These are phyloP conservation scores for Penicillium glabrum DNA, from an alignment of 2,329 filamentous ascomycete genomes.

Conservation along the genomic window DNA sequence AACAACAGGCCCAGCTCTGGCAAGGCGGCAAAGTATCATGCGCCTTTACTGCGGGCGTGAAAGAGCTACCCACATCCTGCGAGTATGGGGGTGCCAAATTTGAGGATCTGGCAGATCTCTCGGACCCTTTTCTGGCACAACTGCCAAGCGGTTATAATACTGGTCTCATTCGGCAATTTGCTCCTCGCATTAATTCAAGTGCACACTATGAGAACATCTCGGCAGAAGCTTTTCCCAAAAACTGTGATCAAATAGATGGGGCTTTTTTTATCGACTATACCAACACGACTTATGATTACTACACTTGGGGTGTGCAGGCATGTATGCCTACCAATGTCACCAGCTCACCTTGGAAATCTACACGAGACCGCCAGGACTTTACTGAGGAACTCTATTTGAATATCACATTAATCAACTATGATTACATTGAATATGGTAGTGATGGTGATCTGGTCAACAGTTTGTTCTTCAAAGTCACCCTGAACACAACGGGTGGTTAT, in stretches of 20 bases:
- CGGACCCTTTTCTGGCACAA: slow-evolving; percentile 24
- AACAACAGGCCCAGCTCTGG: slow-evolving; percentile 1
- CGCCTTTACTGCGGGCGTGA: background rate
- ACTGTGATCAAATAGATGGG: background rate
- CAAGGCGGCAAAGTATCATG: background rate
- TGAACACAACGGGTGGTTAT: slow-evolving; percentile 32
- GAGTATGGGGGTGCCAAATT: background rate
- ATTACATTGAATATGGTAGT: background rate
- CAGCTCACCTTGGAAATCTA: slow-evolving; percentile 26
- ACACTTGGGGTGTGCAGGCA: slow-evolving; percentile 19
- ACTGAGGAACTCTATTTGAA: slow-evolving; percentile 30
- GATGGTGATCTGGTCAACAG: background rate
- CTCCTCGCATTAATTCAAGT: slow-evolving; percentile 30
- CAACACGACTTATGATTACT: slow-evolving; percentile 3
- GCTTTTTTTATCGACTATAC: background rate
- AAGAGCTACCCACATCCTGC: background rate
- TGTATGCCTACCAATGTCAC: slow-evolving; percentile 29
- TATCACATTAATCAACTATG: slow-evolving; percentile 2
- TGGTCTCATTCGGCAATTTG: slow-evolving; percentile 29
- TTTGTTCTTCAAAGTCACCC: slow-evolving; percentile 19
- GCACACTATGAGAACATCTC: slow-evolving; percentile 2
- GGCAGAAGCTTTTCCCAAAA: slow-evolving; percentile 7
- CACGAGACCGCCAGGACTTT: slow-evolving; percentile 30
- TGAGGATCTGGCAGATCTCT: slow-evolving; percentile 7
- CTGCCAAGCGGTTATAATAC: slow-evolving; percentile 23